Evolutionary conservation across 805 yeast genomes (phyloP).

Genomic region (Ogataea degrootiae): DNA sequence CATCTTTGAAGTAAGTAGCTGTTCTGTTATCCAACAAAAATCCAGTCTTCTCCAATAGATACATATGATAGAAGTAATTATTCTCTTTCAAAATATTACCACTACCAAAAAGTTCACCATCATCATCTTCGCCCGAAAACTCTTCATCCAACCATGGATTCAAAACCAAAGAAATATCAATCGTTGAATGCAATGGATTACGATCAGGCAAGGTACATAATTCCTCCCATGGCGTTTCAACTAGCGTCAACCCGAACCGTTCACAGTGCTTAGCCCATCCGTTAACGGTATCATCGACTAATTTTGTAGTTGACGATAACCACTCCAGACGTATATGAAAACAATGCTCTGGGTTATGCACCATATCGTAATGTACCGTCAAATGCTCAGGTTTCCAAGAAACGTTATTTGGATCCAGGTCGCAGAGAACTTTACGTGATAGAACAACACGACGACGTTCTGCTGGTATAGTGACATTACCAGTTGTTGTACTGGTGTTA

Average conservation of each 20-base stretch:
- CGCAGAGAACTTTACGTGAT: slow-evolving; percentile 61
- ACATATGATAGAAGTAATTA: slow-evolving; percentile 72
- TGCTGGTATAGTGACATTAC: neutral
- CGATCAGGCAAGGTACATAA: slow-evolving; percentile 66
- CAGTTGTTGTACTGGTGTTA: neutral
- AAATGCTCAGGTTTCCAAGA: slow-evolving; percentile 77
- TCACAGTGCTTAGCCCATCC: slow-evolving; percentile 82
- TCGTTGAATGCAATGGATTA: slow-evolving; percentile 87
- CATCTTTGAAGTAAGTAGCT: slow-evolving; percentile 50
- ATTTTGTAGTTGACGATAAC: slow-evolving; percentile 83
- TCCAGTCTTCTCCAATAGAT: slow-evolving; percentile 61
- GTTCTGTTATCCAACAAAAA: slow-evolving; percentile 81
- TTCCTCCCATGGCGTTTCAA: slow-evolving; percentile 91
- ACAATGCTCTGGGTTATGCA: slow-evolving; percentile 92
- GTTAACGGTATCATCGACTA: slow-evolving; percentile 72
- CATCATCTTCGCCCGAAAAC: slow-evolving; percentile 24
- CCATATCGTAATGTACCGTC: slow-evolving; percentile 83
- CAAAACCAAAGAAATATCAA: slow-evolving; percentile 58
- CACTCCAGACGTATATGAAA: slow-evolving; percentile 89
- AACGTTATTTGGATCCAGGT: slow-evolving; percentile 67
- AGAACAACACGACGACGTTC: slow-evolving; percentile 40
- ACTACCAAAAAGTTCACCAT: neutral
- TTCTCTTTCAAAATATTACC: slow-evolving; percentile 41
- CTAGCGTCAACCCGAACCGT: slow-evolving; percentile 71
- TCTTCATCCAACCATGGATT: slow-evolving; percentile 69